Evolutionary conservation across 768 basidiomycete species (phyloP), one percentile per base, ranked within the genome.

Genomic region (Rubroboletus satanas): DNA sequence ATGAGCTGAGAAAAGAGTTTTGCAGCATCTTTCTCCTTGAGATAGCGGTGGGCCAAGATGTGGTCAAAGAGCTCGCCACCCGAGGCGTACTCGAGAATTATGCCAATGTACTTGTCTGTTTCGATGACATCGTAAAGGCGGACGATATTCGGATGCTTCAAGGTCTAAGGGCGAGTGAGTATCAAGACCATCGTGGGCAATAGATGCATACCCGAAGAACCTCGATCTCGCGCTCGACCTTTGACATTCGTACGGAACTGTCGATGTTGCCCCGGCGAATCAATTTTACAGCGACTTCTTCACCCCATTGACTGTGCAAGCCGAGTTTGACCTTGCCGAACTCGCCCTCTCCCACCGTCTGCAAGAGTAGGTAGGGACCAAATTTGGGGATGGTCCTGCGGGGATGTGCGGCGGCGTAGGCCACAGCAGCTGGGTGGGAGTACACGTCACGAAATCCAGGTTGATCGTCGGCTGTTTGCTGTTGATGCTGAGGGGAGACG

Each of bases 251-350:
- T 6, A 90, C 83, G 14, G 82, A 75, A 52, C 82, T 88, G 63
- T 98, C 95, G 53, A 98, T 84, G 67, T 90, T 98, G 32, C 93
- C 93, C 51, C 94, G 77, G 51, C 94, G 81, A 64, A 98, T 98
- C 55, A 99, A 78, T 76, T 99, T 99, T 65, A 98, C 94, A 12
- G 96, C 96, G n/a, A 96, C 95, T 69, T 98, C 96, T 71, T 97
- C 94, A 31, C 93, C 94, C 85, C 90, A 97, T 61, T 90, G 85
- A 61, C 78, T 80, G 65, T 98, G 96, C 49, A 98, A 78, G 6
- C 96, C 96, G n/a, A 98, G 83, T 71, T 98, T 98, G 75, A 98
- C 95, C 71, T 98, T 98, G 44, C 94, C 95, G 67, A 98, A 98
- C 76, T 98, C 96, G 62, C 96, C 96, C 74, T 99, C 96, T 43